phyloP scores from a whole-genome alignment of 2,329 filamentous ascomycete genomes.

The Clarireedia sp. region DNA sequence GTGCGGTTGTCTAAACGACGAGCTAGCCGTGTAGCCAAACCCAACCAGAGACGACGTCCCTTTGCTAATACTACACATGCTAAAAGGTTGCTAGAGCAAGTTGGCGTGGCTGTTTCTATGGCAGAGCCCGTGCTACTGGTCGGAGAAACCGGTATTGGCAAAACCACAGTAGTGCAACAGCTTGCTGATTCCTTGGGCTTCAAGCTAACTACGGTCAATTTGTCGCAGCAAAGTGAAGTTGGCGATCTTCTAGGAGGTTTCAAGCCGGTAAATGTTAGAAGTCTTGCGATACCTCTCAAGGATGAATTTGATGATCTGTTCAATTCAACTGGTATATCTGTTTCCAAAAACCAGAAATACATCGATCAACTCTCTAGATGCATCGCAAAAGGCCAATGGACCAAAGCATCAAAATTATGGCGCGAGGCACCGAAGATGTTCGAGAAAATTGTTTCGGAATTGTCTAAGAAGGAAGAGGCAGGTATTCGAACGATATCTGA shows the following conservation, averaged over 20 bases:
- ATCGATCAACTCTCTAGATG: conserved; percentile 72
- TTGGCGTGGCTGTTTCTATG: conserved; percentile 72
- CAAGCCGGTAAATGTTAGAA: conserved; percentile 89
- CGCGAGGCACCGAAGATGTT: conserved; percentile 85
- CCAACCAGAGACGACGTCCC: conserved; percentile 49
- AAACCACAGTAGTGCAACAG: conserved; percentile 93
- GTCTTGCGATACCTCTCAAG: conserved; percentile 78
- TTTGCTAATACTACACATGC: conserved; percentile 89
- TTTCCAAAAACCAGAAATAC: conserved; percentile 81
- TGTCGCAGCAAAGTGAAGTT: conserved; percentile 96
- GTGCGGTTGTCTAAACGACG: conserved; percentile 48
- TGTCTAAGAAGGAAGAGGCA: conserved; percentile 38
- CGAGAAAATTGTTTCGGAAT: conserved; percentile 54
- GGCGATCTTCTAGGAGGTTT: conserved; percentile 94
- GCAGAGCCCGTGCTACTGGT: conserved; percentile 89
- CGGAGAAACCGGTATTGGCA: conserved; percentile 97
- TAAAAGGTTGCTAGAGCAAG: conserved; percentile 76
- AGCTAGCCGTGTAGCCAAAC: conserved; percentile 36
- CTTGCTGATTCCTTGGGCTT: conserved; percentile 76
- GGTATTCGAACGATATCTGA: conserved; percentile 38
- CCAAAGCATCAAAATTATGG: conserved; percentile 78
- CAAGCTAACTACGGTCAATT: conserved; percentile 84
- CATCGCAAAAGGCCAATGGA: conserved; percentile 78
- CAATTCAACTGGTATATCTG: conserved; percentile 72
- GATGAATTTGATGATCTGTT: conserved; percentile 93